Conservation (phyloP, 805 yeast species). For the Yarrowia sp. region DNA sequence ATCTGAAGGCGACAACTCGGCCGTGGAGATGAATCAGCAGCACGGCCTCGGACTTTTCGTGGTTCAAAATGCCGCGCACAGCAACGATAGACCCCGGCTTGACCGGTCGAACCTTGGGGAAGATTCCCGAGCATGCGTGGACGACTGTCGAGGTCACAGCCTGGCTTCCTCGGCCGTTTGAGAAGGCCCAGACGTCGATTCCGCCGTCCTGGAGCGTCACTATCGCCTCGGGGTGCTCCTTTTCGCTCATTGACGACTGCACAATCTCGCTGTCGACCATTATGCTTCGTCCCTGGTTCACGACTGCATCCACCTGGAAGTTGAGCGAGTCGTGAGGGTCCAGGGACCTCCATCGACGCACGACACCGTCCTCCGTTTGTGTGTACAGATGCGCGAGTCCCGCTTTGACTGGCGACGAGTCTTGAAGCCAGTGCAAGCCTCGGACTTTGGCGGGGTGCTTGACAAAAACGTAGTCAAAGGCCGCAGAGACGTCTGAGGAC, state of each 20-base stretch:
- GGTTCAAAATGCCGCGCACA: slow-evolving; percentile 2
- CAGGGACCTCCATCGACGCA: slow-evolving; percentile 17
- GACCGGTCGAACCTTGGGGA: neutral
- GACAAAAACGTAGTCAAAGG: slow-evolving; percentile 15
- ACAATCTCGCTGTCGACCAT: slow-evolving; percentile 23
- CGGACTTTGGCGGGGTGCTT: neutral
- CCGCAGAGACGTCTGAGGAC: neutral
- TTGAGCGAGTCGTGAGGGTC: slow-evolving; percentile 16
- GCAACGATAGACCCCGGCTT: slow-evolving; percentile 8
- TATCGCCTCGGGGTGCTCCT: slow-evolving; percentile 9
- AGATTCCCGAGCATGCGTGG: neutral
- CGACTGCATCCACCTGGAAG: slow-evolving; percentile 17
- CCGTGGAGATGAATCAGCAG: slow-evolving; percentile 4
- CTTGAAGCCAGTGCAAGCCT: slow-evolving; percentile 12
- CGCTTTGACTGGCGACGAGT: slow-evolving; percentile 9
- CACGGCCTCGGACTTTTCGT: slow-evolving; percentile 17
- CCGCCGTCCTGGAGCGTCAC: neutral
- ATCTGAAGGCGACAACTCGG: slow-evolving; percentile 14
- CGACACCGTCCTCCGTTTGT: slow-evolving; percentile 15
- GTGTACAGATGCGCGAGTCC: slow-evolving; percentile 10
- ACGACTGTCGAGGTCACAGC: slow-evolving; percentile 1
- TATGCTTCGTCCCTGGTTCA: neutral
- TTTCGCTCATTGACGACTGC: neutral
- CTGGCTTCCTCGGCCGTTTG: slow-evolving; percentile 8
- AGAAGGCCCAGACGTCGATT: slow-evolving; percentile 18